Evolutionary conservation across 768 basidiomycete species (phyloP), one percentile per base, ranked within the genome.

Genomic region (Boletus pseudo-olivaceus): DNA sequence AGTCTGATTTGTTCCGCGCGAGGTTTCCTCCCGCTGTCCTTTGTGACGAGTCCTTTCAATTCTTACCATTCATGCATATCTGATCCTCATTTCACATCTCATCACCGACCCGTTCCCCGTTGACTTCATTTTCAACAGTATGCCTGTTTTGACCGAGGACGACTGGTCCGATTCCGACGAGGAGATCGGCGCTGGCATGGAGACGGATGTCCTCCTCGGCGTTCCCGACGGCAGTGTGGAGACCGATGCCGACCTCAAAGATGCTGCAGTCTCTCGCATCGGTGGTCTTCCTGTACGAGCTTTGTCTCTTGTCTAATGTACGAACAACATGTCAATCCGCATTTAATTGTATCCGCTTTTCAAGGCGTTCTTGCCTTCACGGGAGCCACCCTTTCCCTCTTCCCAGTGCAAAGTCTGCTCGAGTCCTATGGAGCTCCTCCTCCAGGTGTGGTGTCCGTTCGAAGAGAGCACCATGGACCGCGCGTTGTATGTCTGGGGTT

Each of bases 51-150:
- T 75, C 76, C 55, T 70, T 73, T 67, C 72, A 74, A 71, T 55
- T 65, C 77, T 75, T 88, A 88, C 90, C 90, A 93, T 93, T 93
- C 91, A 93, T 93, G 91, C 90, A 77, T 86, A 77, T 75, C 91
- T 93, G 91, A 92, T 73, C 64, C 63, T 67, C 51, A 11, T 41
- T 47, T 49, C 42, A 2, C 41, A 26, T 52, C 43, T 43, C 57
- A 33, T 52, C 59, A 14, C 15, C 15, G 9, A 23, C 0, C 17
- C 19, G 17, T 49, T 49, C 51, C 53, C 62, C 47, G 32, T 47
- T 55, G 48, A 60, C 44, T 6, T 4, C 15, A 11, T 54, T 53
- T 38, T 15, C 39, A 5, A 46, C 54, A 67, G 60, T 47, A 82
- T 82, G 80, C 67, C 80, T 1, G 67, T 71, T 12, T 59, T 63